These are phyloP conservation scores for Ilyonectria sp. DNA, from an alignment of 2,329 filamentous ascomycete genomes.

Conservation along the genomic window DNA sequence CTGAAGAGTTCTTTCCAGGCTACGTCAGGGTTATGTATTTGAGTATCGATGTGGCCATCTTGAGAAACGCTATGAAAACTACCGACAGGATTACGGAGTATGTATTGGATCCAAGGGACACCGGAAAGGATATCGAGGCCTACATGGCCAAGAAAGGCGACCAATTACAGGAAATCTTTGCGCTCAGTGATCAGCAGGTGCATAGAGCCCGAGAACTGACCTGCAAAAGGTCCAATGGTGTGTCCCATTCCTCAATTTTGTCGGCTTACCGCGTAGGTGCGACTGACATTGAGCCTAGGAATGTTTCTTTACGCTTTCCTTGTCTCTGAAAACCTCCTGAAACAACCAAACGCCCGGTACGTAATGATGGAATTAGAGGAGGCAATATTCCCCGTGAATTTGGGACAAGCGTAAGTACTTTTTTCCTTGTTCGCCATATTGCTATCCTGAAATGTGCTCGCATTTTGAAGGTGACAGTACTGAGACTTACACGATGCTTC, in stretches of 20 bases:
- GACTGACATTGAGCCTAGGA: slow-evolving; percentile 31
- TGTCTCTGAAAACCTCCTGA: slow-evolving; percentile 47
- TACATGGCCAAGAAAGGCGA: slow-evolving; percentile 12
- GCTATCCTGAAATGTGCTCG: too few relatives aligned
- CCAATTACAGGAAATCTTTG: neutral
- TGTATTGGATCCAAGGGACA: neutral
- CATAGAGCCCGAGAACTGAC: neutral
- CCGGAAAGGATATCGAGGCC: slow-evolving; percentile 8
- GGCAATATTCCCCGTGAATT: neutral
- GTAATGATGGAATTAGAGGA: slow-evolving; percentile 29
- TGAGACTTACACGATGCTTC: neutral
- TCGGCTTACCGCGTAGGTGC: neutral
- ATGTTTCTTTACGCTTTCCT: slow-evolving; percentile 54
- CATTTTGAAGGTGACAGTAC: too few relatives aligned
- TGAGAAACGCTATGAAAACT: neutral
- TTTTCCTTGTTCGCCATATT: too few relatives aligned
- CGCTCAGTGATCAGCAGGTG: neutral
- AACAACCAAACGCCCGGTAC: slow-evolving; percentile 31
- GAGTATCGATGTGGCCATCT: neutral
- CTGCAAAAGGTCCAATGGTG: slow-evolving; percentile 16
- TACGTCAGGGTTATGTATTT: slow-evolving; percentile 12
- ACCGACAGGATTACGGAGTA: neutral
- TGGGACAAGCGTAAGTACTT: neutral
- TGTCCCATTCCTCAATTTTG: accelerated
- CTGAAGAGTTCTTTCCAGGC: slow-evolving; percentile 6